A percentile compares a stretch with the other conserved stretches of the same genome.
Evolutionary conservation across 2,329 filamentous ascomycete genomes (phyloP).

Genomic region (Hypoxylon sp.): DNA sequence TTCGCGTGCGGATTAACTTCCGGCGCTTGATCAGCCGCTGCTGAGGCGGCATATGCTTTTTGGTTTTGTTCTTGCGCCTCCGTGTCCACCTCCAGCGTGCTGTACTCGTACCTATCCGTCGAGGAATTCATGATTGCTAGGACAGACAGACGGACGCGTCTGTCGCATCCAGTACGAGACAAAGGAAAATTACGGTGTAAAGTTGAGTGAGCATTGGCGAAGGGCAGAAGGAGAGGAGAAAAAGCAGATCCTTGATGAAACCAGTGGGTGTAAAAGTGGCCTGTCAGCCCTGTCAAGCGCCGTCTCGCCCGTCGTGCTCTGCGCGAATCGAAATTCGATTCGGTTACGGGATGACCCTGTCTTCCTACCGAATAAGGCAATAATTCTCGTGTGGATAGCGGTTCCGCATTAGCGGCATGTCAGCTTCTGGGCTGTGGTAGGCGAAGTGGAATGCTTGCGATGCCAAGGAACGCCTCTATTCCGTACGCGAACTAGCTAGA

Average conservation of each 20-base stretch:
- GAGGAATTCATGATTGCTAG: slow-evolving; percentile 34
- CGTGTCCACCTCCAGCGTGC: slow-evolving; percentile 44
- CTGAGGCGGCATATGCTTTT: slow-evolving; percentile 29
- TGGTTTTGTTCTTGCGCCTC: slow-evolving; percentile 29
- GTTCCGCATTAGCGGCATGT: slow-evolving; percentile 24
- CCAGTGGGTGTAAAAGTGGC: slow-evolving; percentile 24
- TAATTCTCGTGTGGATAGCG: slow-evolving; percentile 30
- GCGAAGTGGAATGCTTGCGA: slow-evolving; percentile 9
- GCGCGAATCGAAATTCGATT: slow-evolving; percentile 32
- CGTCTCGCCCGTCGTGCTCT: slow-evolving; percentile 18
- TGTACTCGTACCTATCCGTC: slow-evolving; percentile 40
- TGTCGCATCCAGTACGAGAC: slow-evolving; percentile 19
- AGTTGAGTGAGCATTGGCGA: slow-evolving; percentile 13
- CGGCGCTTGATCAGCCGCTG: slow-evolving; percentile 49
- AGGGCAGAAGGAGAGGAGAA: slow-evolving; percentile 18
- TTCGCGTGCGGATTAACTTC: slow-evolving; percentile 56
- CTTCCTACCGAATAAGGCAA: slow-evolving; percentile 28
- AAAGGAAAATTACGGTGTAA: slow-evolving; percentile 15
- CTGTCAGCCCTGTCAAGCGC: slow-evolving; percentile 35
- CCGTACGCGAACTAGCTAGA: slow-evolving; percentile 22
- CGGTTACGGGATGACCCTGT: slow-evolving; percentile 14
- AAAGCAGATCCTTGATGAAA: slow-evolving; percentile 37
- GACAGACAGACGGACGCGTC: slow-evolving; percentile 16
- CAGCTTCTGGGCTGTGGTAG: slow-evolving; percentile 29
- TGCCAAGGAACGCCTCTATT: slow-evolving; percentile 22